Base-by-base conservation (phyloP, 345 rosid species). In the Xanthoceras sorbifolium region DNA sequence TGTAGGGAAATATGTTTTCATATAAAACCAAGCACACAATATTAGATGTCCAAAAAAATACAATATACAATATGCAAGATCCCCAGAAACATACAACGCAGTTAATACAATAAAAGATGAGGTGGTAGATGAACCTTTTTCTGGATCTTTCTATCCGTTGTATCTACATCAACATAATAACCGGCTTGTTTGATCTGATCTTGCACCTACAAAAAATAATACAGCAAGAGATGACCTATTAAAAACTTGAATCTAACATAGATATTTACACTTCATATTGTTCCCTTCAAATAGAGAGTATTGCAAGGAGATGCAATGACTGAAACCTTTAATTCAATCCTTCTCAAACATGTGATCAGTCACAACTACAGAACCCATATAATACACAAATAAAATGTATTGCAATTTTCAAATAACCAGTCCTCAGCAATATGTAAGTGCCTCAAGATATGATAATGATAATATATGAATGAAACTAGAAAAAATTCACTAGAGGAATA, bases 81-180 rank as follows among this genome's bases (percentile, higher is more conserved):
- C 40, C 68, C 32, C 28, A 7, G 29, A 17, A 29, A 9, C 14
- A 40, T 5, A 66, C 3, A 64, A 23, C 50, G 32, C 6, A 46
- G 12, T 20, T 20, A 15, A 17, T 55, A 74, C 7, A 52, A 36
- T 48, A 6, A 42, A 10, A 59, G 46, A 40, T 50, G 28, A 48
- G 55, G 64, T 48, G 65, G 38, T 5, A 22, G 29, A 67, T 17
- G 26, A 48, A 96, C 99, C 98, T 96, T 96, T 83, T 96, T 94
- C 83, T 91, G 89, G 50, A 94, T 92, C 89, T 90, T 96, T 75
- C 95, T 83, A 81, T 94, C 98, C 8, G 94, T 86, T 73, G 80
- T 67, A 78, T 96, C 98, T 10, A 84, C 93, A 77, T 96, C 98
- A 52, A 92, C 93, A 81, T 82, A 80, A 87, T 83, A 94, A 55